Percentiles rank a stretch among this genome's conserved stretches.
These are phyloP conservation scores for Henckelia pumila DNA, from an alignment of 257 asterid genomes.

Conservation along the genomic window DNA sequence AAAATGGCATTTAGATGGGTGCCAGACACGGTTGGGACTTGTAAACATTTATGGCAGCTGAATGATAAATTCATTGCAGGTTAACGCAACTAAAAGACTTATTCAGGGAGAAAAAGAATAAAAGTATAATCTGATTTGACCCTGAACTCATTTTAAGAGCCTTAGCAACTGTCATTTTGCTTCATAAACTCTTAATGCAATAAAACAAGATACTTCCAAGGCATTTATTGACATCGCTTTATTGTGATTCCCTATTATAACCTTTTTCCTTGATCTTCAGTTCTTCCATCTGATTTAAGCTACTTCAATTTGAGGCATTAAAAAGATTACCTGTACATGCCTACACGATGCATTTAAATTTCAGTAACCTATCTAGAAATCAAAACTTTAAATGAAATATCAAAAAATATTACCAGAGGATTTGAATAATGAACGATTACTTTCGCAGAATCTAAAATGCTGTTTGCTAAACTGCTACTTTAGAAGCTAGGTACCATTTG, in stretches of 20 bases:
- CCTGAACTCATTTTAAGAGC: slow-evolving; percentile 6
- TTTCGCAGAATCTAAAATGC: background rate
- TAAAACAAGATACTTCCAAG: background rate
- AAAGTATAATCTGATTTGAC: background rate
- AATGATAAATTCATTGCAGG: background rate
- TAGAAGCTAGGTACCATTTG: background rate
- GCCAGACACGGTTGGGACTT: background rate
- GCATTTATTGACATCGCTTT: background rate
- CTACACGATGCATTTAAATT: background rate
- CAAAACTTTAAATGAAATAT: background rate
- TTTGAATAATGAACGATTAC: background rate
- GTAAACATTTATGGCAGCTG: background rate
- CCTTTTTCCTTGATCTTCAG: background rate
- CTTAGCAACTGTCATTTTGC: slow-evolving; percentile 2
- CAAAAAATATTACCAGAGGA: background rate
- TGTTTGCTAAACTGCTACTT: background rate
- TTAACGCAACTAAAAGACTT: background rate
- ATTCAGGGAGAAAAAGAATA: background rate
- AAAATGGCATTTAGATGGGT: background rate
- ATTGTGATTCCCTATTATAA: too few relatives aligned
- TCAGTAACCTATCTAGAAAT: background rate
- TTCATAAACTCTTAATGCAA: background rate
- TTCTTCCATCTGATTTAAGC: slow-evolving; percentile 1
- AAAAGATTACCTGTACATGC: background rate
- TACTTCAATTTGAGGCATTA: background rate